A percentile compares a stretch with the other conserved stretches of the same genome.
phyloP scores from a whole-genome alignment of 352 stramenopile species.

The Phytophthora capsici region DNA sequence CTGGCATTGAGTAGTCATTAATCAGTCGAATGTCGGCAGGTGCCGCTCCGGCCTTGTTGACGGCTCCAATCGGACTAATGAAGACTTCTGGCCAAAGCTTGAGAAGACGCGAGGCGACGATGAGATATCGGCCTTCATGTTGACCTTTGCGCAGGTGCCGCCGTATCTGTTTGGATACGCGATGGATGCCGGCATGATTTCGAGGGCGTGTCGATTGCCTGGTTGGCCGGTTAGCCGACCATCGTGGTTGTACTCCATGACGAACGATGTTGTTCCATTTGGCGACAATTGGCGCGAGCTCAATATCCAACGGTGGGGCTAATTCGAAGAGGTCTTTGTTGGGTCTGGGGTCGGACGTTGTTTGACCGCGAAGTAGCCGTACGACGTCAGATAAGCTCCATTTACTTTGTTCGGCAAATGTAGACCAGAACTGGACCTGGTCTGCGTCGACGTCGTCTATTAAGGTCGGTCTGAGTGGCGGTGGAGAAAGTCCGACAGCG shows the following conservation, averaged over 20 bases:
- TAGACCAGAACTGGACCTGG: too few relatives aligned
- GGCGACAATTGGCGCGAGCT: too few relatives aligned
- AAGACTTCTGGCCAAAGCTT: slow-evolving; percentile 10
- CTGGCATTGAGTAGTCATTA: slow-evolving; percentile 27
- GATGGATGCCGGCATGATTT: background rate
- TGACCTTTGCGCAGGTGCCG: slow-evolving; percentile 11
- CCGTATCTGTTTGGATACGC: background rate
- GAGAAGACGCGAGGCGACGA: slow-evolving; percentile 5
- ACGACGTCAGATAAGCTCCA: too few relatives aligned
- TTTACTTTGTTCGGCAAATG: too few relatives aligned
- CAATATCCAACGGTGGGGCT: too few relatives aligned
- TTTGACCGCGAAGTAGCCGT: too few relatives aligned
- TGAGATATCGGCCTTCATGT: slow-evolving; percentile 21
- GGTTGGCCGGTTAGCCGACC: too few relatives aligned
- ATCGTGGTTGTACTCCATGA: background rate
- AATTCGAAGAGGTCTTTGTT: too few relatives aligned
- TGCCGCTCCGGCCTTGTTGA: background rate
- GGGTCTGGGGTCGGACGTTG: too few relatives aligned
- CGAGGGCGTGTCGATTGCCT: background rate
- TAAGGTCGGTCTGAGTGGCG: too few relatives aligned
- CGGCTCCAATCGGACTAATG: slow-evolving; percentile 12
- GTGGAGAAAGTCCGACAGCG: too few relatives aligned
- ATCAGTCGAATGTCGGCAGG: slow-evolving; percentile 15
- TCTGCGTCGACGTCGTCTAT: too few relatives aligned
- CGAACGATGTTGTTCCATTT: background rate